Conservation (phyloP, 768 basidiomycete genomes). For the Mycena kentingensis region DNA sequence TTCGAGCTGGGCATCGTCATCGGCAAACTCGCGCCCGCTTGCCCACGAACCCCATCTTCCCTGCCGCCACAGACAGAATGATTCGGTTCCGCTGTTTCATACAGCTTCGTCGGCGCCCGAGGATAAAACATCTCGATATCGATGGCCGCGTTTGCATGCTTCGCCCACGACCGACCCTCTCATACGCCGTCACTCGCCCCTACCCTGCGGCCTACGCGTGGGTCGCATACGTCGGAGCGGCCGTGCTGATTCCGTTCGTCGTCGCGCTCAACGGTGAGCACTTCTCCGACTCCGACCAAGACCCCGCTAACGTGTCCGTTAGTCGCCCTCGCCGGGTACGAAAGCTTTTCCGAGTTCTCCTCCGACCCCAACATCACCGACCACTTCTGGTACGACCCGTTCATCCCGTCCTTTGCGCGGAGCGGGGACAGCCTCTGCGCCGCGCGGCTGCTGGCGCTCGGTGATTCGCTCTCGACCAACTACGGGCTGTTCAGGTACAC, state of each 20-base stretch:
- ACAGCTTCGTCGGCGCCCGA: too few relatives aligned
- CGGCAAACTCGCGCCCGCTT: too few relatives aligned
- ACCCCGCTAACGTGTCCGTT: neutral
- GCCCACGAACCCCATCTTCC: too few relatives aligned
- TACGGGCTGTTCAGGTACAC: slow-evolving; percentile 6
- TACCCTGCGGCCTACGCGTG: neutral
- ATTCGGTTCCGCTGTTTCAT: too few relatives aligned
- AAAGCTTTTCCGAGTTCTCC: slow-evolving; percentile 1
- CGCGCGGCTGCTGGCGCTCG: slow-evolving; percentile 1
- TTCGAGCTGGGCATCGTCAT: too few relatives aligned
- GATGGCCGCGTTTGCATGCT: too few relatives aligned
- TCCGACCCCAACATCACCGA: slow-evolving; percentile 3
- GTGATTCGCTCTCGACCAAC: slow-evolving; percentile 9
- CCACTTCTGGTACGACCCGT: slow-evolving; percentile 1
- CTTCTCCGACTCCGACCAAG: too few relatives aligned
- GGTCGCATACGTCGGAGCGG: neutral
- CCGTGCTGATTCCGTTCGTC: neutral
- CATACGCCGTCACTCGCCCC: neutral
- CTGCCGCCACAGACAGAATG: too few relatives aligned
- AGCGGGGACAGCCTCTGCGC: slow-evolving; percentile 1
- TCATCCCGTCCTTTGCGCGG: slow-evolving; percentile 1
- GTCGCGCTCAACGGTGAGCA: slow-evolving; percentile 5
- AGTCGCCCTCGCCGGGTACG: slow-evolving; percentile 8
- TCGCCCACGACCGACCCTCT: neutral
- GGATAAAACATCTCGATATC: too few relatives aligned